These are phyloP conservation scores for Nicotiana otophora DNA, from an alignment of 257 asterid species.

Conservation along the genomic window DNA sequence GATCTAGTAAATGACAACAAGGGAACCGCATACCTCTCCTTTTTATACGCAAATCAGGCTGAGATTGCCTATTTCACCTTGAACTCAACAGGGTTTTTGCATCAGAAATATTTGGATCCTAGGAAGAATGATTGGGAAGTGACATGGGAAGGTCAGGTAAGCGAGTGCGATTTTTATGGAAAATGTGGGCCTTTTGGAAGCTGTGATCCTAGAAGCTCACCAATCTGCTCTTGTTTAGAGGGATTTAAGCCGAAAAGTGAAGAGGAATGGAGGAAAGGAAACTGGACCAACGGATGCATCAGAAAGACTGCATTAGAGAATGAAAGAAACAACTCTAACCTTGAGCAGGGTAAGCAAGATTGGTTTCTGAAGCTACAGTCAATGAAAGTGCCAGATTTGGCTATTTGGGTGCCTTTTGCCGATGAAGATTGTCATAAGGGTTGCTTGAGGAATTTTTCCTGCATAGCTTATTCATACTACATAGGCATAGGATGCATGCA, in stretches of 20 bases:
- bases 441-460: constrained; percentile 30
- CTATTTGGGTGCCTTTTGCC: constrained; percentile 19
- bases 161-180: constrained; percentile 33
- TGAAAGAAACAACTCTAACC: constrained; percentile 16
- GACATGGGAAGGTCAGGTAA: constrained; percentile 13
- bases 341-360: constrained; percentile 27
- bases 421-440: constrained; percentile 27
- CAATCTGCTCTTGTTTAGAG: constrained; percentile 27
- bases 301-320: constrained; percentile 25
- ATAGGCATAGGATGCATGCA: constrained; percentile 28
- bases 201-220: constrained; percentile 22
- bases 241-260: constrained; percentile 29
- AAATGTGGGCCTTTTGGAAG: constrained; percentile 36
- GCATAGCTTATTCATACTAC: constrained; percentile 24
- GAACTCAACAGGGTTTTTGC: constrained; percentile 19
- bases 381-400: constrained; percentile 37
- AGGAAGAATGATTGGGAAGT: constrained; percentile 17
- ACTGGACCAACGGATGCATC: constrained; percentile 41
- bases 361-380: constrained; percentile 34
- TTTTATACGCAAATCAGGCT: not conserved
- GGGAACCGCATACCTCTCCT: constrained; percentile 11
- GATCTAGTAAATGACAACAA: not conserved
- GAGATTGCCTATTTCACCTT: constrained; percentile 5
- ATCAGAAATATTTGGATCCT: constrained; percentile 20
- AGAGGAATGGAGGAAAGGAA: constrained; percentile 36